Evolutionary conservation across 75 land plant species (phyloP), one percentile per base, ranked within the genome.

Genomic region (Cunninghamia lanceolata): DNA sequence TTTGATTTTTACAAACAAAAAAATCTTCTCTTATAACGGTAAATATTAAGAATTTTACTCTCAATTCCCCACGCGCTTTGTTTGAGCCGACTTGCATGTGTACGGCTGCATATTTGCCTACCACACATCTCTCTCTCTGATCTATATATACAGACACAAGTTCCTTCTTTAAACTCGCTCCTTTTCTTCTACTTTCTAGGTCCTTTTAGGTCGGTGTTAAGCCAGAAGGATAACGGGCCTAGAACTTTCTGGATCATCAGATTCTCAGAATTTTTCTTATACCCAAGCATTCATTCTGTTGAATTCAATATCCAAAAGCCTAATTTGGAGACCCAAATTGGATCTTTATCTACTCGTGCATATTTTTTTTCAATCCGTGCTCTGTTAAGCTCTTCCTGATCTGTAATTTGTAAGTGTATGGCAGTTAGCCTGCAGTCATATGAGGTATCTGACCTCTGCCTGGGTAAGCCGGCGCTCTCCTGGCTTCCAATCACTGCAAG

Each of bases 381-480:
- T 21, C 43, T 39, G 79, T 76, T 21, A 80, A 25, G 52, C 46
- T 73, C 25, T 13, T 45, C 30, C 47, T 45, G 45, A n/a, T 45
- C 82, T 43, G 82, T 14, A 80, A 80, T 80, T 80, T 25, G 21
- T 40, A 73, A 68, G 88, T 96, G 96, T 81, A 96, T 96, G 98
- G 98, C 95, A 93, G 91, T 91, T 87, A 89, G 86, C 86, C 86
- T 92, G 80, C 87, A 92, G 78, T 71, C 92, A 9, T 85, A 84
- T 86, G 93, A 89, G 86, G 90, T 92, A 5, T 91, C 94, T 14
- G 98, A 96, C 88, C 96, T 96, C 89, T 91, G 95, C 81, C 88
- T 96, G 40, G 98, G 96, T 73, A 96, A 96, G 92, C 96, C 98
- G 54, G 79, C 96, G 10, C 87, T 95, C 77, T 85, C 87, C 82